A percentile compares a stretch with the other conserved stretches of the same genome.
Conservation (phyloP, 2,329 filamentous ascomycete species). For the Beauveria australis region DNA sequence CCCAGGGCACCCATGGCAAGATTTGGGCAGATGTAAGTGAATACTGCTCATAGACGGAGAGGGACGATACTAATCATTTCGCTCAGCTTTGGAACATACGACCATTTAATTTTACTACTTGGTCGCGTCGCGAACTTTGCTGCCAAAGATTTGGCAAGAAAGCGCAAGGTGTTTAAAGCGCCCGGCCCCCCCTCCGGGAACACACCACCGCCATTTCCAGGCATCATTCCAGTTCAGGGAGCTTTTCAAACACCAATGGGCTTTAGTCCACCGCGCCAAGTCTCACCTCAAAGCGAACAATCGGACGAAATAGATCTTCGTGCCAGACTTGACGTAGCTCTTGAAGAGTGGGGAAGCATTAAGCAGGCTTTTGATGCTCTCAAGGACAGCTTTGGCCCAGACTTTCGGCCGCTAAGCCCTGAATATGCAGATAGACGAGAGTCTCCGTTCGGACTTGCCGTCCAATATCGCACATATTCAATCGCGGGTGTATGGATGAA, state of each 20-base stretch:
- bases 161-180: conserved; percentile 50
- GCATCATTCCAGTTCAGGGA: conserved; percentile 46
- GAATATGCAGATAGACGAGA: conserved; percentile 55
- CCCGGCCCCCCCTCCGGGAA: conserved; percentile 21
- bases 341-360: conserved; percentile 73
- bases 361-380: conserved; percentile 62
- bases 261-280: conserved; percentile 42
- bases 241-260: conserved; percentile 44
- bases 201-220: conserved; percentile 38
- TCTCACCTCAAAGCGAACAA: conserved; percentile 34
- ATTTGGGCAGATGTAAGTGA: conserved; percentile 60
- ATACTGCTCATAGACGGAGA: background rate
- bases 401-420: conserved; percentile 66
- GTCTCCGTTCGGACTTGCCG: conserved; percentile 71
- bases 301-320: conserved; percentile 52
- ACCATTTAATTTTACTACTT: conserved; percentile 77
- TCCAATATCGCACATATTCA: conserved; percentile 79
- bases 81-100: conserved; percentile 72
- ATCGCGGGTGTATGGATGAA: conserved; percentile 83
- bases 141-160: conserved; percentile 67
- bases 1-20: conserved; percentile 74
- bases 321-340: conserved; percentile 57
- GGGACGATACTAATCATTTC: background rate
- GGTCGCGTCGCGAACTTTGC: conserved; percentile 74
- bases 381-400: conserved; percentile 55